Conservation (phyloP, 441 rosid genomes). For the Populus hybrid region DNA sequence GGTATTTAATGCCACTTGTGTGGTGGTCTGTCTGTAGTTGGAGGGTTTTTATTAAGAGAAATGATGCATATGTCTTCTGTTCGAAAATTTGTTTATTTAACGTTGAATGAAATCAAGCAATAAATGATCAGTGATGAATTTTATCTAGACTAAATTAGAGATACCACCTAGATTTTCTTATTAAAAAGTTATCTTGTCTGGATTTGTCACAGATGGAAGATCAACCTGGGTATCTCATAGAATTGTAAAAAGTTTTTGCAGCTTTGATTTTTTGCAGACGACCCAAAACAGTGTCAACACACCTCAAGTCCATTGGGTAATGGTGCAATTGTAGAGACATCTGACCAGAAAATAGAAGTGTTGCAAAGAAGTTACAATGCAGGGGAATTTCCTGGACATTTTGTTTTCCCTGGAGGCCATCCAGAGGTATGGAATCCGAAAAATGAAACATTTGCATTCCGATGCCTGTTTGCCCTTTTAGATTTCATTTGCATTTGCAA, state of each 20-base stretch:
- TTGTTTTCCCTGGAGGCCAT: constrained; percentile 94
- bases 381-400: constrained; percentile 90
- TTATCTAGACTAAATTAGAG: neutral
- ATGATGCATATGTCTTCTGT: neutral
- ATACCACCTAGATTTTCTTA: neutral
- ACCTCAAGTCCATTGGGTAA: constrained; percentile 83
- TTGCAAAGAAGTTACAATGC: constrained; percentile 78
- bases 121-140: neutral
- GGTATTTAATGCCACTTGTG: neutral
- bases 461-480: too few relatives aligned
- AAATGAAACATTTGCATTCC: constrained; percentile 10
- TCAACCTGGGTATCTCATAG: neutral
- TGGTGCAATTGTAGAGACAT: constrained; percentile 72
- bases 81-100: neutral
- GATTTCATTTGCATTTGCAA: too few relatives aligned
- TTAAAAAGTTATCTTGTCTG: neutral
- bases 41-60: neutral
- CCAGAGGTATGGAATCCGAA: constrained; percentile 59
- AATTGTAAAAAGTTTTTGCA: neutral
- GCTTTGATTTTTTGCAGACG: constrained; percentile 43
- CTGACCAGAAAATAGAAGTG: constrained; percentile 64
- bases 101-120: neutral
- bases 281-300: constrained; percentile 57
- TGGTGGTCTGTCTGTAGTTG: neutral
- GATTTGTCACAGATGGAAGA: neutral